Percentiles rank a stretch among this genome's conserved stretches.
Evolutionary conservation across 2,329 filamentous ascomycete genomes (phyloP).

Genomic region (Microcyclospora pomicola): DNA sequence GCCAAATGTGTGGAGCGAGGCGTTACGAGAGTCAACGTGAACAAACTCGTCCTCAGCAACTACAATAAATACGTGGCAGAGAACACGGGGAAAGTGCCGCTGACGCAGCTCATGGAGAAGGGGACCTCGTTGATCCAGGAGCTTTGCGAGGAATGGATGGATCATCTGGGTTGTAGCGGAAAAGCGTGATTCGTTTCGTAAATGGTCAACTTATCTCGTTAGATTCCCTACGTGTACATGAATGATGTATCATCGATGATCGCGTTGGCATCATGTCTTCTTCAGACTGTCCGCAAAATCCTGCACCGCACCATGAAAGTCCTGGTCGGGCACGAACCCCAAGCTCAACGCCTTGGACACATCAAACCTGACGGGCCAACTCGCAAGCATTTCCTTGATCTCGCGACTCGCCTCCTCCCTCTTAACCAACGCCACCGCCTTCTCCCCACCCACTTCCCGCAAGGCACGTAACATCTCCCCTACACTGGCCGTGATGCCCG

Average conservation of each 20-base stretch:
- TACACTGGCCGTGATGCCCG: constrained; percentile 41
- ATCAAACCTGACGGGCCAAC: constrained; percentile 44
- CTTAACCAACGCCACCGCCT: constrained; percentile 36
- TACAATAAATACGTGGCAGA: constrained; percentile 33
- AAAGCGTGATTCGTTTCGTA: constrained; percentile 12
- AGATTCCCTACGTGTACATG: too few relatives aligned
- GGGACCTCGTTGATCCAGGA: constrained; percentile 23
- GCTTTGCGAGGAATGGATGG: constrained; percentile 43
- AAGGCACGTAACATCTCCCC: constrained; percentile 44
- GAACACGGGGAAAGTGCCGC: constrained; percentile 36
- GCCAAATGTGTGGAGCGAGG: constrained; percentile 41
- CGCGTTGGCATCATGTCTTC: constrained; percentile 2
- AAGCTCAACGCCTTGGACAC: constrained; percentile 41
- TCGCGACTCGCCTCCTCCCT: constrained; percentile 38
- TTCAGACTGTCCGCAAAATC: constrained; percentile 27
- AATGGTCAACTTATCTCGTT: too few relatives aligned
- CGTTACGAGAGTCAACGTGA: constrained; percentile 45
- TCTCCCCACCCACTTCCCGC: constrained; percentile 40
- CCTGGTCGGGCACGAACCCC: constrained; percentile 37
- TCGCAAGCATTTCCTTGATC: constrained; percentile 40
- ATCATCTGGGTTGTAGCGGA: constrained; percentile 31
- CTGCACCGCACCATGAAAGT: constrained; percentile 33
- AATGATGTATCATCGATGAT: too few relatives aligned
- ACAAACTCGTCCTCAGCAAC: constrained; percentile 42
- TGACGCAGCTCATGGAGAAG: constrained; percentile 42